Evolutionary conservation across 225 moss, liverwort and hornwort species (phyloP), one percentile per base, ranked within the genome.

Genomic region (Pleurozium schreberi): DNA sequence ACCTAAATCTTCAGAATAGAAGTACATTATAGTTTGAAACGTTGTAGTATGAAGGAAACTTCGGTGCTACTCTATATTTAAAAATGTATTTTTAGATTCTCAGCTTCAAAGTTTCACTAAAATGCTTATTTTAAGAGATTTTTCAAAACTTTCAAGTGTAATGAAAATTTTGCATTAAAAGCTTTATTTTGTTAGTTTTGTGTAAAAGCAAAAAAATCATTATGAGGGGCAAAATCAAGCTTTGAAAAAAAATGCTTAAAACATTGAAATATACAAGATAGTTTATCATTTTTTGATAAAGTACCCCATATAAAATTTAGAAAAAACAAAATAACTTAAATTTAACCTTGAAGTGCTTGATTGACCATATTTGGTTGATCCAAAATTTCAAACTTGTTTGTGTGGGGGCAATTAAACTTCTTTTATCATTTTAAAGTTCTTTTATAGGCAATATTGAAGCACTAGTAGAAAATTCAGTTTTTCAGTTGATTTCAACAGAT

Each of bases 301-400:
- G 2, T 31, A 31, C 19, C 7, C 9, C 11, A 19, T 31, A 19
- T 7, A 1, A 75, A 49, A 7, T 9, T 0, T 10, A 31, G 6
- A 50, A 21, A 12, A 3, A 75, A 13, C 13, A 14, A 21, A 13
- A 52, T 76, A 13, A 14, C 8, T 76, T 50, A 5, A 19, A 43
- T 10, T 27, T 8, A 66, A 62, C n/a, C n/a, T n/a, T n/a, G n/a
- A n/a, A n/a, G n/a, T 50, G 50, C 12, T 12, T 12, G 12, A 50
- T 50, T 12, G 12, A 50, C 50, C 50, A 50, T 50, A 12, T 50
- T 9, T 50, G 50, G 50, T 50, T 50, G 12, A 50, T 50, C 50
- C 12, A 50, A 50, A 50, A 50, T 50, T 50, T 50, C 12, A 50
- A 12, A 9, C 50, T 50, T 50, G 50, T 50, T n/a, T n/a, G n/a